Evolutionary conservation across 2,329 filamentous ascomycete genomes (phyloP).

Genomic region (Spiromastix sp.): DNA sequence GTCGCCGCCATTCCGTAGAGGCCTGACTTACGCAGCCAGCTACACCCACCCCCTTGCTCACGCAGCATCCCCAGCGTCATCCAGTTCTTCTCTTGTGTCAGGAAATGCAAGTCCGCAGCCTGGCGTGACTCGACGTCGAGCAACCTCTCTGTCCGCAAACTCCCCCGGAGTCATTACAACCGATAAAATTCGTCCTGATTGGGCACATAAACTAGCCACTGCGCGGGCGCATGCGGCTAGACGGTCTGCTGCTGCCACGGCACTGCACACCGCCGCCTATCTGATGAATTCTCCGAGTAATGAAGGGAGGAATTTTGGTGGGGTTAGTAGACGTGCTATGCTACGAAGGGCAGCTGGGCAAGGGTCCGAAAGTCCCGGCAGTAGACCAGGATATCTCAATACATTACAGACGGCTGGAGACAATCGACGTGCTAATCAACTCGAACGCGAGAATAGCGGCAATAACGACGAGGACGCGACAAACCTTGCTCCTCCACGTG

Average conservation of each 20-base stretch:
- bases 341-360: slow-evolving; percentile 31
- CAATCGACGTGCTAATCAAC: slow-evolving; percentile 27
- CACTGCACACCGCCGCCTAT: slow-evolving; percentile 89
- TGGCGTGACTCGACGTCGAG: slow-evolving; percentile 41
- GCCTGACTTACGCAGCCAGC: slow-evolving; percentile 58
- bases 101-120: slow-evolving; percentile 30
- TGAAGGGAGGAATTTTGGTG: slow-evolving; percentile 42
- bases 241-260: slow-evolving; percentile 83
- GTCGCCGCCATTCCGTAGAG: slow-evolving; percentile 76
- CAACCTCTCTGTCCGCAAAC: slow-evolving; percentile 66
- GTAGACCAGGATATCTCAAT: no score
- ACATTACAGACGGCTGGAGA: no score
- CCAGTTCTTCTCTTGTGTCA: slow-evolving; percentile 67
- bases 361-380: slow-evolving; percentile 22
- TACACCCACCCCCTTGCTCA: slow-evolving; percentile 42
- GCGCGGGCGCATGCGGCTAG: slow-evolving; percentile 77
- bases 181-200: slow-evolving; percentile 85
- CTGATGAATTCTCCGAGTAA: slow-evolving; percentile 54
- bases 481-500: slow-evolving; percentile 30
- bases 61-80: slow-evolving; percentile 66
- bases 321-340: slow-evolving; percentile 48
- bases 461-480: slow-evolving; percentile 25
- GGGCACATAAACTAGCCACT: slow-evolving; percentile 78
- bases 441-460: slow-evolving; percentile 24
- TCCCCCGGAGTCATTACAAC: slow-evolving; percentile 84